Evolutionary conservation across 495 filamentous ascomycete genomes (phyloP).

Genomic region (Saxophila tyrrhenica): DNA sequence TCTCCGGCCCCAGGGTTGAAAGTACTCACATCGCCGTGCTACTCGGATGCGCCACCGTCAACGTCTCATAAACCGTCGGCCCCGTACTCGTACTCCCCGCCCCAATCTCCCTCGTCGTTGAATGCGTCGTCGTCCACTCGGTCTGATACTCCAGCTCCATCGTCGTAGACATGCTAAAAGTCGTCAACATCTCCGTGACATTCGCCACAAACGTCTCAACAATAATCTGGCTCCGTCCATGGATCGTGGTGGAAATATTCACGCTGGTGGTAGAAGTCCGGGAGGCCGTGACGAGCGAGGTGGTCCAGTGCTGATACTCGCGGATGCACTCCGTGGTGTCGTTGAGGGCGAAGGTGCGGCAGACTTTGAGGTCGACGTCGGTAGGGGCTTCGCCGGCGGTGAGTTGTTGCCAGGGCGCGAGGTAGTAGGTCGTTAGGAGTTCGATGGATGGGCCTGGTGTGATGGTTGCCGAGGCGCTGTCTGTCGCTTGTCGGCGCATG

Average conservation of each 20-base stretch:
- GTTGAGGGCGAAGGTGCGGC: constrained; percentile 12
- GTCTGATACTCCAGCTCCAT: constrained; percentile 16
- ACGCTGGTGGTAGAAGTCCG: constrained; percentile 14
- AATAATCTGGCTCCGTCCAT: constrained; percentile 22
- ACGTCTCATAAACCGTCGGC: constrained; percentile 14
- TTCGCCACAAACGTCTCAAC: constrained; percentile 23
- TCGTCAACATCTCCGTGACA: constrained; percentile 24
- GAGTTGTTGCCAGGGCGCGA: constrained; percentile 27
- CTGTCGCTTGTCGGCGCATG: constrained; percentile 1
- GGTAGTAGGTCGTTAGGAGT: constrained; percentile 25
- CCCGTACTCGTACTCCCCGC: constrained; percentile 1
- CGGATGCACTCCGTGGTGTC: constrained; percentile 23
- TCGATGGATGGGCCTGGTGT: constrained; percentile 23
- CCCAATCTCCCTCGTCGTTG: neutral
- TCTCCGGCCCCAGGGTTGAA: neutral
- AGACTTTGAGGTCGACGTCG: constrained; percentile 25
- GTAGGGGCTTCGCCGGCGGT: constrained; percentile 19
- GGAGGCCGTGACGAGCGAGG: constrained; percentile 21
- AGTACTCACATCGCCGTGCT: neutral
- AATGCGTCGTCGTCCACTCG: neutral
- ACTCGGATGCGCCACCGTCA: constrained; percentile 6
- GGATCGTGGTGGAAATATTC: constrained; percentile 24
- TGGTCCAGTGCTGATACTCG: constrained; percentile 25
- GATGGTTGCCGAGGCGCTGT: constrained; percentile 6
- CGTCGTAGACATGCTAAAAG: constrained; percentile 21